Evolutionary conservation across 2,329 filamentous ascomycete species (phyloP).

Genomic region (Aureobasidium sp.): DNA sequence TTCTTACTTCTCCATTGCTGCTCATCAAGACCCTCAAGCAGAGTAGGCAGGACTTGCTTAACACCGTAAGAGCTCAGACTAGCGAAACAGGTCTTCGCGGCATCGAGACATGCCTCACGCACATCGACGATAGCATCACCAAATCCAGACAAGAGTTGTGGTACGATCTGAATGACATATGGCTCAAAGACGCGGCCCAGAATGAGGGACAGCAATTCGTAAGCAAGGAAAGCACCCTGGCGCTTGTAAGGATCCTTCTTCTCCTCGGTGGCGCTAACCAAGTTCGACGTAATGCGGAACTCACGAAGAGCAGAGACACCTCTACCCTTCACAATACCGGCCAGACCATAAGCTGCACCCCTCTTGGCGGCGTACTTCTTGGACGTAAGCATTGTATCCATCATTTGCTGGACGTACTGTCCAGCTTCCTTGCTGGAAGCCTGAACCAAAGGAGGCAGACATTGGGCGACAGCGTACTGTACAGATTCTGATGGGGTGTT

Average conservation of each 20-base stretch:
- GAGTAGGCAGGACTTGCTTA: constrained; percentile 83
- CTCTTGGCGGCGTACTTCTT: constrained; percentile 91
- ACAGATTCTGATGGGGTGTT: constrained; percentile 95
- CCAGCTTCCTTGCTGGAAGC: constrained; percentile 71
- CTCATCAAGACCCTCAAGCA: constrained; percentile 87
- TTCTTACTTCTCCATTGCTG: constrained; percentile 98
- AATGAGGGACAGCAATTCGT: constrained; percentile 80
- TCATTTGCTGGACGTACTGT: constrained; percentile 71
- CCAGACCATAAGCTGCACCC: constrained; percentile 90
- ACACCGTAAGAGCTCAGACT: constrained; percentile 93
- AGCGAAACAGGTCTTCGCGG: constrained; percentile 89
- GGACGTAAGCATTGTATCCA: constrained; percentile 74
- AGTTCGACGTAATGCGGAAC: constrained; percentile 73
- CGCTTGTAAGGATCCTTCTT: constrained; percentile 87
- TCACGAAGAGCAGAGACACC: constrained; percentile 77
- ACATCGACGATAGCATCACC: constrained; percentile 85
- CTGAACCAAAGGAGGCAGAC: constrained; percentile 81
- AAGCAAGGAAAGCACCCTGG: constrained; percentile 81
- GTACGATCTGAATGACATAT: constrained; percentile 92
- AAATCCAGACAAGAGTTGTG: constrained; percentile 81
- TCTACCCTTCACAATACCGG: constrained; percentile 81
- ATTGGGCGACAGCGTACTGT: constrained; percentile 92
- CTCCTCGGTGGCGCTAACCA: constrained; percentile 81
- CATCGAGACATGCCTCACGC: constrained; percentile 84
- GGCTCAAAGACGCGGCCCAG: constrained; percentile 89